Percentiles rank a stretch among this genome's conserved stretches.
Evolutionary conservation across 441 rosid species (phyloP).

Genomic region (Kokia cookei): DNA sequence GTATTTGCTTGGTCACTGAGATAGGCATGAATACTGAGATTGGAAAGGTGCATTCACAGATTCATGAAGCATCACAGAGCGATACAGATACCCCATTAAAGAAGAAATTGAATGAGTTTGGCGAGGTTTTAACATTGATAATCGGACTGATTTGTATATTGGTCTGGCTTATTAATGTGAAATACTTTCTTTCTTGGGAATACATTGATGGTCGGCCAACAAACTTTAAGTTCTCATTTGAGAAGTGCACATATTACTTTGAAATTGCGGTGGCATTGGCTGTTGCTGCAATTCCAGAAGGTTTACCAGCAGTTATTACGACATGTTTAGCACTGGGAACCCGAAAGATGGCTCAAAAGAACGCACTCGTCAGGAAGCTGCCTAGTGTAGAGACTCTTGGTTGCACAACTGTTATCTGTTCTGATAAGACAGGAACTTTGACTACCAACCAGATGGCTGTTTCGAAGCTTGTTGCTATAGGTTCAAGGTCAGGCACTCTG

Average conservation of each 20-base stretch:
- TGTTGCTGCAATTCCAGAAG: slow-evolving; percentile 88
- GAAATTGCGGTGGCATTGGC: slow-evolving; percentile 91
- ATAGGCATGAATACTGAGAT: slow-evolving; percentile 82
- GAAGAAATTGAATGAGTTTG: slow-evolving; percentile 84
- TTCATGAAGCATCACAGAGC: slow-evolving; percentile 70
- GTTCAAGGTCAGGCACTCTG: slow-evolving; percentile 58
- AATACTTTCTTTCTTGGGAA: slow-evolving; percentile 85
- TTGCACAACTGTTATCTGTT: not conserved
- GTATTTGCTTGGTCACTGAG: slow-evolving; percentile 63
- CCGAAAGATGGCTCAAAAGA: slow-evolving; percentile 2
- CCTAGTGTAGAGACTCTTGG: slow-evolving; percentile 1
- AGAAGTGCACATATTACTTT: slow-evolving; percentile 91
- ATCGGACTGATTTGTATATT: slow-evolving; percentile 65
- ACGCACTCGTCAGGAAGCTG: not conserved
- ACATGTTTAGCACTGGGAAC: slow-evolving; percentile 21
- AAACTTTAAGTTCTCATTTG: slow-evolving; percentile 82
- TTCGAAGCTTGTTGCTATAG: slow-evolving; percentile 77
- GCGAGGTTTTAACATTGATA: slow-evolving; percentile 69
- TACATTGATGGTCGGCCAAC: slow-evolving; percentile 77
- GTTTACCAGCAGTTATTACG: slow-evolving; percentile 84
- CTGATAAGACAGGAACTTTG: slow-evolving; percentile 47
- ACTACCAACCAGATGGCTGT: slow-evolving; percentile 97
- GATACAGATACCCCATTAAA: slow-evolving; percentile 87
- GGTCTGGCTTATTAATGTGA: slow-evolving; percentile 85
- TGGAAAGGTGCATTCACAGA: slow-evolving; percentile 83